Base-by-base conservation (phyloP, 768 basidiomycete genomes). In the Auricularia sp. region DNA sequence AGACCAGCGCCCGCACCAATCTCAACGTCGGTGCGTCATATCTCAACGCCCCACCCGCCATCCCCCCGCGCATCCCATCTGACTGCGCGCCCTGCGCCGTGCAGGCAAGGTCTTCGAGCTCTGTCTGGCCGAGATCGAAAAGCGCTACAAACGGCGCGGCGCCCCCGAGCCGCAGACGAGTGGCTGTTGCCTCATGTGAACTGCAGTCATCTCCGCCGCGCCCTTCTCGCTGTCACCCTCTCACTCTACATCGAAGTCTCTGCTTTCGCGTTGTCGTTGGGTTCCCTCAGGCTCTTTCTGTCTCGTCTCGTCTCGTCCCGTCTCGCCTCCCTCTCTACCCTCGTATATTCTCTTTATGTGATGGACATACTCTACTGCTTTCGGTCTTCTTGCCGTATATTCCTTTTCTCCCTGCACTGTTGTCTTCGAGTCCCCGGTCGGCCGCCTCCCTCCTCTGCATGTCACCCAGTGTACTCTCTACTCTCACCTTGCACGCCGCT, bases 1-100 rank as follows among this genome's bases (percentile, higher is more conserved):
- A 96, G 76, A 91, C 91, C 14, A 93, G 90, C 70, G 92, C 94
- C 42, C 91, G 91, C 81, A 80, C 84, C 65, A 90, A 93, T 69
- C 74, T 84, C 74, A 94, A 96, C 75, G 88, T 97, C 69, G 85
- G 93, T 93, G 70, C 75, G 93, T 87, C 53, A 35, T 35, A 14
- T 59, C 62, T 51, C 33, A 53, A 58, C 58, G 61, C 62, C 12
- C 61, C 61, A 47, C 64, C 61, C 29, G 43, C 43, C 44, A 34
- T 23, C 42, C 8, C 39, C 62, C 35, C n/a, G 36, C n/a, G 23
- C 61, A 62, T 62, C 23, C 61, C 36, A 35, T 11, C 36, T 39
- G 63, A 63, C 58, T 21, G 62, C 64, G 21, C 47, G 14, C 47
- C 3, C 43, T 29, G 39, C 39, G 39, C 7, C 12, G 39, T 42